Conservation (phyloP, 495 filamentous ascomycete genomes). For the Zalerion maritima region DNA sequence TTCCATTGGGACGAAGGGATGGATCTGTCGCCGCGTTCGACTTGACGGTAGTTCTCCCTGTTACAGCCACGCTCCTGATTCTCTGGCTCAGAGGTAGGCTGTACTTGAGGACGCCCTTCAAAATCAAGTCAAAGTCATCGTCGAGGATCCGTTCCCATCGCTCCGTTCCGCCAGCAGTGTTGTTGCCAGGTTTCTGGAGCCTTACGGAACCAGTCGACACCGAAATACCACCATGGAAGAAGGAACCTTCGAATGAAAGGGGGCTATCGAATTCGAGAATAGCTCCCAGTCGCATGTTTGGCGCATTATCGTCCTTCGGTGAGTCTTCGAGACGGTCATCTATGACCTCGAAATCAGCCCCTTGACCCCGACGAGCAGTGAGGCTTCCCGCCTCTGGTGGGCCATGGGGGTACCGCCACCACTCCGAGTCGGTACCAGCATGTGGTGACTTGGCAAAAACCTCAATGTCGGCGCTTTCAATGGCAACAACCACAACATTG, state of each 20-base stretch:
- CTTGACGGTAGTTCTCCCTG: conserved; percentile 34
- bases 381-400: conserved; percentile 18
- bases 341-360: conserved; percentile 5
- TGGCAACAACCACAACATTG: conserved; percentile 71
- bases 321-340: conserved; percentile 50
- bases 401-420: conserved; percentile 47
- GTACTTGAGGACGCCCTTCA: conserved; percentile 81
- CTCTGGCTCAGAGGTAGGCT: conserved; percentile 67
- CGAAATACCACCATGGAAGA: conserved; percentile 50
- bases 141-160: conserved; percentile 85
- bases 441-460: conserved; percentile 87
- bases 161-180: conserved; percentile 71
- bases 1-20: conserved; percentile 18
- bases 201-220: conserved; percentile 70
- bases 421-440: conserved; percentile 58
- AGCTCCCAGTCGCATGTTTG: conserved; percentile 79
- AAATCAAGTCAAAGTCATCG: conserved; percentile 82
- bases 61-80: conserved; percentile 37
- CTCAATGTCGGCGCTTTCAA: conserved; percentile 74
- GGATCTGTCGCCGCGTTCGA: conserved; percentile 34
- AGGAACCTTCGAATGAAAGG: conserved; percentile 75
- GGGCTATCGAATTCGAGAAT: conserved; percentile 78
- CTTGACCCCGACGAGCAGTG: conserved; percentile 8
- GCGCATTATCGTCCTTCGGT: conserved; percentile 42
- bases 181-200: conserved; percentile 70